phyloP scores from a whole-genome alignment of 805 yeast species.

The Barnettozyma pratensis region DNA sequence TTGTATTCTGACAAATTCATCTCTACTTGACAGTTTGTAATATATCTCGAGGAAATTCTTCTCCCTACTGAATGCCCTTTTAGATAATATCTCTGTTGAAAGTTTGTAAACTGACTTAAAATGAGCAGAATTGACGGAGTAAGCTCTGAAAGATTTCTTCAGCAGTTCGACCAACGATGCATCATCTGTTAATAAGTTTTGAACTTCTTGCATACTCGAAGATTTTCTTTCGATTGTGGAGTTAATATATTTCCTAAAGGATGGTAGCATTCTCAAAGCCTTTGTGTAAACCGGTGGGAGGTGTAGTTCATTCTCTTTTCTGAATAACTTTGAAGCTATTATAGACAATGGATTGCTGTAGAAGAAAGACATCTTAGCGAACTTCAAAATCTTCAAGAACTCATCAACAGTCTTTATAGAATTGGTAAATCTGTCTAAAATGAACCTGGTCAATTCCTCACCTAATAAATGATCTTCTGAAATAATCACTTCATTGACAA shows the following conservation, averaged over 20 bases:
- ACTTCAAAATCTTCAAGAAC: slow-evolving; percentile 19
- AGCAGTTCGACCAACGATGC: slow-evolving; percentile 10
- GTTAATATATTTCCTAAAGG: slow-evolving; percentile 27
- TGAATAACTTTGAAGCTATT: slow-evolving; percentile 8
- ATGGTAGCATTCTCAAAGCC: slow-evolving; percentile 31
- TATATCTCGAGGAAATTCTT: slow-evolving; percentile 19
- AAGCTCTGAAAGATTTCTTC: slow-evolving; percentile 15
- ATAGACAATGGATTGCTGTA: slow-evolving; percentile 20
- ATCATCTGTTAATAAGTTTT: slow-evolving; percentile 19
- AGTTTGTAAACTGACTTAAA: slow-evolving; percentile 17
- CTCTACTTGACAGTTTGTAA: slow-evolving; percentile 19
- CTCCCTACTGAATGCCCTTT: slow-evolving; percentile 11
- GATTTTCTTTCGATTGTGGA: slow-evolving; percentile 6
- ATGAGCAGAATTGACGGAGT: slow-evolving; percentile 11
- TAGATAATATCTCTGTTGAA: slow-evolving; percentile 14
- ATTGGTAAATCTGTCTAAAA: slow-evolving; percentile 18
- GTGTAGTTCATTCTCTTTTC: background rate
- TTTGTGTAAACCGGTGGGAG: slow-evolving; percentile 13
- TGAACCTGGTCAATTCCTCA: slow-evolving; percentile 15
- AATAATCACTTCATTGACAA: slow-evolving; percentile 18
- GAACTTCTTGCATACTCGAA: slow-evolving; percentile 5
- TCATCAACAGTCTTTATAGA: slow-evolving; percentile 23
- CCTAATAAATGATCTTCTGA: slow-evolving; percentile 16
- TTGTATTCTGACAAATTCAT: slow-evolving; percentile 20
- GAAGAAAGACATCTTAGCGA: slow-evolving; percentile 23